Conservation (phyloP, 108 stramenopile genomes). For the Cyclotella baltica region DNA sequence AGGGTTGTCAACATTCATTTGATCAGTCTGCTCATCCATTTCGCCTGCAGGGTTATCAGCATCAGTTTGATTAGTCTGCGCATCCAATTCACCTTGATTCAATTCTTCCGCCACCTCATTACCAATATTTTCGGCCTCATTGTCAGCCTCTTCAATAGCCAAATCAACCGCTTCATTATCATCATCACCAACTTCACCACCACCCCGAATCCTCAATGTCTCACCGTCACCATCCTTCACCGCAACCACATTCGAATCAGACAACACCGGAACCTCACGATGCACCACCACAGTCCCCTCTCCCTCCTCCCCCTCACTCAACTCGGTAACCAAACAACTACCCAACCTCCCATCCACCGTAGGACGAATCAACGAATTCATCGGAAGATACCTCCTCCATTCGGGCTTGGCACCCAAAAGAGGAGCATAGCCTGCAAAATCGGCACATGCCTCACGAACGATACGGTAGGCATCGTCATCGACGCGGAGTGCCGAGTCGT, state of each 20-base stretch:
- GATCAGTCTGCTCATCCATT: not conserved
- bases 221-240: not conserved
- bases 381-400: constrained; percentile 16
- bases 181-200: constrained; percentile 11
- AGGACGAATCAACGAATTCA: constrained; percentile 32
- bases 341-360: not conserved
- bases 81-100: too few relatives aligned
- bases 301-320: not conserved
- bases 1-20: not conserved
- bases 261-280: constrained; percentile 8
- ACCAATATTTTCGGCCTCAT: too few relatives aligned
- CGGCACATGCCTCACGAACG: constrained; percentile 47
- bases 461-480: constrained; percentile 61
- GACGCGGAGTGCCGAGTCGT: constrained; percentile 76
- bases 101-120: too few relatives aligned
- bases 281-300: constrained; percentile 1
- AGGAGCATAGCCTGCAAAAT: constrained; percentile 5
- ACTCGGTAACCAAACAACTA: constrained; percentile 18
- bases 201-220: constrained; percentile 25
- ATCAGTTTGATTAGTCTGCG: not conserved
- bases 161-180: not conserved
- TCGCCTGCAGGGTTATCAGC: not conserved
- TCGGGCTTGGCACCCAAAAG: constrained; percentile 21
- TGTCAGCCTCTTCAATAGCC: not conserved
- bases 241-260: not conserved